Percentiles rank a stretch among this genome's conserved stretches.
These are phyloP conservation scores for Schizophyllum commune DNA, from an alignment of 1,284 basidiomycete genomes.

Conservation along the genomic window DNA sequence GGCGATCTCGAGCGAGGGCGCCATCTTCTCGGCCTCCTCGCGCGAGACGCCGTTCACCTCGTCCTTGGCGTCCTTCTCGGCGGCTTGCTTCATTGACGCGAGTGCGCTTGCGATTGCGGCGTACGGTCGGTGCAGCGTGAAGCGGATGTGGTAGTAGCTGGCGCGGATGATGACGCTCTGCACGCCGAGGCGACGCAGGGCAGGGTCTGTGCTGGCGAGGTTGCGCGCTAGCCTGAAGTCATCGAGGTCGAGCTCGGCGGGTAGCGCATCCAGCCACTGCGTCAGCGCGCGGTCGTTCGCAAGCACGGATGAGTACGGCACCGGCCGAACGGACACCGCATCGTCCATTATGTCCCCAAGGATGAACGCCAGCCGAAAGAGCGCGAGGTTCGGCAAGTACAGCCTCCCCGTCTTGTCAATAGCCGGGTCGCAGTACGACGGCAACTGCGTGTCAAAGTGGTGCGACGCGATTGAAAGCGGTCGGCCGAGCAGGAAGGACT, in stretches of 20 bases:
- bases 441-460: conserved; percentile 73
- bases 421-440: conserved; percentile 52
- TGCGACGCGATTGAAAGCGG: conserved; percentile 65
- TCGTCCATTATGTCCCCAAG: conserved; percentile 78
- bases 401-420: conserved; percentile 55
- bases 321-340: conserved; percentile 66
- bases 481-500: conserved; percentile 78
- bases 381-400: conserved; percentile 63
- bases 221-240: conserved; percentile 63
- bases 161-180: conserved; percentile 72
- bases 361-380: conserved; percentile 68
- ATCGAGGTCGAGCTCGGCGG: conserved; percentile 64
- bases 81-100: conserved; percentile 4
- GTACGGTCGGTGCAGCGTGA: conserved; percentile 74
- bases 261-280: conserved; percentile 67
- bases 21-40: conserved; percentile 36
- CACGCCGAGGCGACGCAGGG: conserved; percentile 56
- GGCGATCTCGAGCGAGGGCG: conserved; percentile 60
- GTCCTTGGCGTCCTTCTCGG: conserved; percentile 17
- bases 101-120: conserved; percentile 29
- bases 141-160: conserved; percentile 71
- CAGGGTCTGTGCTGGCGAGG: conserved; percentile 49
- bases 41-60: conserved; percentile 21
- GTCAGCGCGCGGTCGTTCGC: conserved; percentile 59
- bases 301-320: conserved; percentile 65